Evolutionary conservation across 164 flowering plant species (phyloP), one percentile per base, ranked within the genome.

Genomic region (Vitis amurensis): DNA sequence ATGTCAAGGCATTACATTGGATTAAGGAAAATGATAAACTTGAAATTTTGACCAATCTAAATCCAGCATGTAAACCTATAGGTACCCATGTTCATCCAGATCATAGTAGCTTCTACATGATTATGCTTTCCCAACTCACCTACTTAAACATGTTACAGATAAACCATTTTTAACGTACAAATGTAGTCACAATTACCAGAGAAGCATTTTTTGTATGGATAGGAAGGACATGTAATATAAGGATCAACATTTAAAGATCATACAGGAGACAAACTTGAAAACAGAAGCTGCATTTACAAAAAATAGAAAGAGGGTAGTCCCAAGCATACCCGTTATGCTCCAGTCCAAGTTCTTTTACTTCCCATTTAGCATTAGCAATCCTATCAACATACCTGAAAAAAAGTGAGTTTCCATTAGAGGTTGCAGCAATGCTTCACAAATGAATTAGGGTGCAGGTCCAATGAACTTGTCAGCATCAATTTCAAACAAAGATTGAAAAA

Each of bases 341-440:
- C 44, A 93, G 70, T 19, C 98, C 99, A 76, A 93, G 97, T 76
- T 93, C 98, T 83, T 92, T 93, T 11, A 86, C 81, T 78, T 93
- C 98, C 99, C 98, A 93, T 84, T 89, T 96, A 27, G 98, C 89
- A 84, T 82, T 91, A 12, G 97, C 86, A 76, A 96, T 86, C 59
- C 97, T 86, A 73, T 96, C 99, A 59, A 82, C 91, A 80, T 93
- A 96, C 76, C 99, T 96, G 88, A 61, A 64, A 76, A 72, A 58
- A 68, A 55, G 5, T 11, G 27, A 27, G 59, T 11, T 63, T 9
- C 17, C n/a, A 23, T 68, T 65, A 74, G 47, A 67, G 55, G 50
- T 30, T 65, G 50, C 10, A 61, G 52, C 27, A 56, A 71, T 68
- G 55, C 53, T 49, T 48, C 23, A 31, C 19, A 69, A n/a, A 11